Evolutionary conservation across 1,284 basidiomycete species (phyloP).

Genomic region (Austroboletus niveus): DNA sequence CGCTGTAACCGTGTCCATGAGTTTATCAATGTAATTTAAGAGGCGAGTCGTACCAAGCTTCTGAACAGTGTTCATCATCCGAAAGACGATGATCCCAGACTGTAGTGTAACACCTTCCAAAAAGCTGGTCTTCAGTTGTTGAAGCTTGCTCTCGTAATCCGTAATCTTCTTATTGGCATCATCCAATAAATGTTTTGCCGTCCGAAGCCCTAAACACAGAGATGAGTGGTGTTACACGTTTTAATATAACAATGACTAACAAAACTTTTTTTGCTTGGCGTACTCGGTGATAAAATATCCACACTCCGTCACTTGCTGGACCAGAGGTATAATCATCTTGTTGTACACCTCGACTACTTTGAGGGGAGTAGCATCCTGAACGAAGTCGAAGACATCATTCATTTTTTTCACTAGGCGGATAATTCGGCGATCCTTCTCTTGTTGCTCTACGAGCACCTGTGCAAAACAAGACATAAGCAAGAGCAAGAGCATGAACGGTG

Average conservation of each 20-base stretch:
- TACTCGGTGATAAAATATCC: constrained; percentile 4
- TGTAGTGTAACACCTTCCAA: too few relatives aligned
- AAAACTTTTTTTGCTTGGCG: constrained; percentile 1
- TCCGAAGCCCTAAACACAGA: too few relatives aligned
- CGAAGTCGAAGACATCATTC: background rate
- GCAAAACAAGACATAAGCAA: background rate
- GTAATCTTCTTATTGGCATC: too few relatives aligned
- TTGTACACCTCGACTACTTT: background rate
- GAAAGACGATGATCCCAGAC: too few relatives aligned
- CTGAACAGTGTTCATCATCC: too few relatives aligned
- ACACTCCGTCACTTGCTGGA: constrained; percentile 6
- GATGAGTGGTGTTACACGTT: background rate
- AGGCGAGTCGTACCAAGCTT: too few relatives aligned
- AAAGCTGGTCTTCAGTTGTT: too few relatives aligned
- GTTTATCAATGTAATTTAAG: too few relatives aligned
- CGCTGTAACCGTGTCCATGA: too few relatives aligned
- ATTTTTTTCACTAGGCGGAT: background rate
- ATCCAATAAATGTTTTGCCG: too few relatives aligned
- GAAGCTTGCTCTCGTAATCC: too few relatives aligned
- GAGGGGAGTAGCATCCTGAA: background rate
- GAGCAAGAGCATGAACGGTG: too few relatives aligned
- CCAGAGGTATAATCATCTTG: background rate
- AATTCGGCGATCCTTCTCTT: background rate
- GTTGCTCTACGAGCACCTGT: background rate
- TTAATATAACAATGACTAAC: background rate